Base-by-base conservation (phyloP, 768 basidiomycete genomes). In the Leccinellum albellum region DNA sequence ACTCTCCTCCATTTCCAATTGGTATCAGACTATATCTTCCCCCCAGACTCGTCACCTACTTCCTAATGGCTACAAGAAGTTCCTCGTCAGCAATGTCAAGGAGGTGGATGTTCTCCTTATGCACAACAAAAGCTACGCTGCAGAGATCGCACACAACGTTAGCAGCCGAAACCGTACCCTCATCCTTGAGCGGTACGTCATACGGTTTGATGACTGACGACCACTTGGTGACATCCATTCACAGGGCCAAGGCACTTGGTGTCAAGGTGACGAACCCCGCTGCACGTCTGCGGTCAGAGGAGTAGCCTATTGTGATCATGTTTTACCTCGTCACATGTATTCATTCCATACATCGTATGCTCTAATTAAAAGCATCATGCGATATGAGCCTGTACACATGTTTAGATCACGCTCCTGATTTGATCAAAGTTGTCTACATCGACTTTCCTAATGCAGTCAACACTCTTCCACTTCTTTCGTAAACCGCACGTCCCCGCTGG, bases 61-160 rank as follows among this genome's bases (percentile, higher is more conserved):
- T 67, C 97, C 97, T 60, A 94, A 87, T 71, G 97, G 97, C 61
- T 83, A 91, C 73, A 96, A 97, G 81, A 94, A 95, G 76, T 88
- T 98, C 79, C 78, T 96, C 61, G 91, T 99, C 68, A 88, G 83
- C 83, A 98, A 98, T 76, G 82, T 89, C 53, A 84, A 88, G 73
- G 95, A 98, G 74, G 76, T 99, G 60, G 94, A 98, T 67, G 84
- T 98, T 66, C 87, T 98, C 61, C 82, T 98, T 52, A 95, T 98
- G 94, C 95, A 98, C 85, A 95, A 93, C 85, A 92, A 92, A 81
- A 88, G 79, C 68, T 98, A 89, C 72, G 88, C 94, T 50, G 97
- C 94, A 53, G 93, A 96, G 74, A 94, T 99, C 66, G 97, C 97
- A 52, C 95, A 97, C 82, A 87, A 85, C 65, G 94, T 99, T 63